phyloP scores from a whole-genome alignment of 192 early-diverging fungal genomes.

The Geosiphon pyriformis region DNA sequence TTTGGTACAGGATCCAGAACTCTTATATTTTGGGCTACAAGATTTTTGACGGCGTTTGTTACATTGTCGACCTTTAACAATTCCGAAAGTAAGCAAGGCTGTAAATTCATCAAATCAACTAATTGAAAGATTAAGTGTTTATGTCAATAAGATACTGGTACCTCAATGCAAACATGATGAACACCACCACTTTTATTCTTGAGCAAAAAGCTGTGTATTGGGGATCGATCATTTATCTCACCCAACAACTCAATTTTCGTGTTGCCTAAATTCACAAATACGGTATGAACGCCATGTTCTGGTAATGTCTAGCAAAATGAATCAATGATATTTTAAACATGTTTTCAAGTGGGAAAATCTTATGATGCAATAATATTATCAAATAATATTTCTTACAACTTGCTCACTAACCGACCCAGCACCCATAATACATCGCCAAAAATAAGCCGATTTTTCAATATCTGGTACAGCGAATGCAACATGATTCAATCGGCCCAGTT shows the following conservation, averaged over 20 bases:
- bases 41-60: slow-evolving; percentile 54
- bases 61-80: slow-evolving; percentile 56
- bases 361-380: too few species aligned
- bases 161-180: slow-evolving; percentile 80
- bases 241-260: slow-evolving; percentile 82
- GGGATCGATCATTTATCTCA: slow-evolving; percentile 67
- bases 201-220: slow-evolving; percentile 71
- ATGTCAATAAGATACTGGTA: slow-evolving; percentile 6
- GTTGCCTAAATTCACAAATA: slow-evolving; percentile 81
- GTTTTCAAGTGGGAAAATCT: too few species aligned
- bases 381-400: slow-evolving; percentile 39
- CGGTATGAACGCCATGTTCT: slow-evolving; percentile 82
- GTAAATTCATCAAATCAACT: neutral
- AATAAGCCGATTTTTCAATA: slow-evolving; percentile 59
- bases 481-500: slow-evolving; percentile 72
- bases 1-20: slow-evolving; percentile 66
- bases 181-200: slow-evolving; percentile 79
- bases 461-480: slow-evolving; percentile 79
- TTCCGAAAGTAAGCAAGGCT: neutral
- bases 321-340: neutral
- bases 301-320: slow-evolving; percentile 48
- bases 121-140: neutral
- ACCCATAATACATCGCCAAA: slow-evolving; percentile 69
- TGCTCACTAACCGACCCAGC: slow-evolving; percentile 59
- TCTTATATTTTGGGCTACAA: slow-evolving; percentile 58